Evolutionary conservation across 345 rosid genomes (phyloP).

Genomic region (Sonneratia caseolaris): DNA sequence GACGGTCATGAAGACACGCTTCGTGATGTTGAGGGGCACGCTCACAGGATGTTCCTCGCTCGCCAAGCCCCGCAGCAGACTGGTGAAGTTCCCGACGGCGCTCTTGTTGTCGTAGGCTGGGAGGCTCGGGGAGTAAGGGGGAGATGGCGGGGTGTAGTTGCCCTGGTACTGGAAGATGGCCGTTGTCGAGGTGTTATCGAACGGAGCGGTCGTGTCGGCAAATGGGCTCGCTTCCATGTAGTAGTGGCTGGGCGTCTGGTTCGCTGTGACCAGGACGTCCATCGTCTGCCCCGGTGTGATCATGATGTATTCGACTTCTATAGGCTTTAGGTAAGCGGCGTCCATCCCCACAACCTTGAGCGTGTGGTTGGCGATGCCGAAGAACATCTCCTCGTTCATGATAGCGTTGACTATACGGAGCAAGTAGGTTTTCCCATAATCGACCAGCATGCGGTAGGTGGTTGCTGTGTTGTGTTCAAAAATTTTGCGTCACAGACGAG

Average conservation of each 20-base stretch:
- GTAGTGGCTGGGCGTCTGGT: slow-evolving; percentile 18
- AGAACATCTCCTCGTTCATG: slow-evolving; percentile 14
- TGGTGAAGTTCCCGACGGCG: slow-evolving; percentile 16
- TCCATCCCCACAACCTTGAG: slow-evolving; percentile 15
- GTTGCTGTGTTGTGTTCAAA: not conserved
- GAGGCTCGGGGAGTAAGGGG: slow-evolving; percentile 19
- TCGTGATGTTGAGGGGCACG: slow-evolving; percentile 18
- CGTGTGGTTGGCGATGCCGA: slow-evolving; percentile 15
- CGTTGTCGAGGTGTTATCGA: slow-evolving; percentile 19
- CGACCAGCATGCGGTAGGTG: slow-evolving; percentile 6
- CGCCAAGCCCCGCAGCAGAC: slow-evolving; percentile 10
- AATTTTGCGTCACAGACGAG: not conserved
- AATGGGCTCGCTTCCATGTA: slow-evolving; percentile 26
- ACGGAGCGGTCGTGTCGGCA: slow-evolving; percentile 15
- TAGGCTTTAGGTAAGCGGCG: slow-evolving; percentile 15
- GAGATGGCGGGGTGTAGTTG: slow-evolving; percentile 13
- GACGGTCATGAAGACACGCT: slow-evolving; percentile 14
- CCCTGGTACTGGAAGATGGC: slow-evolving; percentile 30
- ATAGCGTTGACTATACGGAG: slow-evolving; percentile 11
- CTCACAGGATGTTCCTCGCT: slow-evolving; percentile 15
- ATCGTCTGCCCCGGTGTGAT: slow-evolving; percentile 20
- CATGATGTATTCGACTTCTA: slow-evolving; percentile 8
- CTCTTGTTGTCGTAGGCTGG: slow-evolving; percentile 12
- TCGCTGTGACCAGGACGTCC: slow-evolving; percentile 15
- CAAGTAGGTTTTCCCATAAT: slow-evolving; percentile 10